These are phyloP conservation scores for Calonectria leucothoes DNA, from an alignment of 2,329 filamentous ascomycete species.

Conservation along the genomic window DNA sequence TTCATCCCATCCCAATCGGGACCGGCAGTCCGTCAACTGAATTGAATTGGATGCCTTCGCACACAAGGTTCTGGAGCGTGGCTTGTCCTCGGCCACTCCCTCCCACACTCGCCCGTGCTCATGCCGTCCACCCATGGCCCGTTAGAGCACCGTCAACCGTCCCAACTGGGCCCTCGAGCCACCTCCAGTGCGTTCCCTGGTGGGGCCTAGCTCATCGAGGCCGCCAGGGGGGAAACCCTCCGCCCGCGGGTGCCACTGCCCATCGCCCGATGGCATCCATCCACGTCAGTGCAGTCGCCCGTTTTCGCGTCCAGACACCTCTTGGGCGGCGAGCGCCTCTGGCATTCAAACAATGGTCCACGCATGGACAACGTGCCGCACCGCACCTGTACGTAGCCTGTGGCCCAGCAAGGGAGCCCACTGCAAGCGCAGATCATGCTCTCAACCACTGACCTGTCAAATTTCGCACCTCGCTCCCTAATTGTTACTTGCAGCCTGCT, in stretches of 20 bases:
- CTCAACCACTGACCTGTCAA: not conserved
- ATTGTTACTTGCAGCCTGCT: not conserved
- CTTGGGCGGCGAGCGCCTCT: not conserved
- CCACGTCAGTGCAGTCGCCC: conserved; percentile 30
- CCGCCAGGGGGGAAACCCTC: conserved; percentile 14
- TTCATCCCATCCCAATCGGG: not conserved
- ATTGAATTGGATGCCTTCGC: not conserved
- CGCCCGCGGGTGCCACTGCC: conserved; percentile 23
- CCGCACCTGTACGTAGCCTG: not conserved
- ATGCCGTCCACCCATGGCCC: conserved; percentile 10
- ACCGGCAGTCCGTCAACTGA: not conserved
- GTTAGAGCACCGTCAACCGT: conserved; percentile 11
- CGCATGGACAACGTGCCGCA: conserved; percentile 14
- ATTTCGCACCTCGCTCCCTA: not conserved
- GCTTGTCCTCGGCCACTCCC: conserved; percentile 38
- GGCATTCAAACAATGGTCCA: conserved; percentile 7
- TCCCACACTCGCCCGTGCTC: conserved; percentile 35
- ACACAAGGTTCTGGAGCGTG: conserved; percentile 20
- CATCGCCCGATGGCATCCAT: conserved; percentile 33
- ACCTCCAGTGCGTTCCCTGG: conserved; percentile 25
- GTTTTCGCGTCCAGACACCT: conserved; percentile 28
- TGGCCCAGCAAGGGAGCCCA: conserved; percentile 4
- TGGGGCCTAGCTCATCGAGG: conserved; percentile 32
- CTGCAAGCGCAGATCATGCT: not conserved
- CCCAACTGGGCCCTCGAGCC: conserved; percentile 9